Conservation (phyloP, 768 basidiomycete genomes). For the Mycena filopes region DNA sequence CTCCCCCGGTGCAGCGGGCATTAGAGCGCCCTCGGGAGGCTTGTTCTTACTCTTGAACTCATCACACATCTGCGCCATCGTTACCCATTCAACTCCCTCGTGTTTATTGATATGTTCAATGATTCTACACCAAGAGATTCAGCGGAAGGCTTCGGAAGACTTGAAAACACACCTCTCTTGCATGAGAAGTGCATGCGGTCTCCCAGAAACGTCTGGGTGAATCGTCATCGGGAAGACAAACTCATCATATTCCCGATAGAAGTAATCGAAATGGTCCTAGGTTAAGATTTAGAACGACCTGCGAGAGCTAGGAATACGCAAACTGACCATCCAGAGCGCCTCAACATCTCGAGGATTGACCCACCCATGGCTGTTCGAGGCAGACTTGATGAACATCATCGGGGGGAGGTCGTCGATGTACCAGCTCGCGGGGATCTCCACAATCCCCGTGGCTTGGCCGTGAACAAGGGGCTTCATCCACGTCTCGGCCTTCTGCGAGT, state of each 20-base stretch:
- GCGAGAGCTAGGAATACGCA: background rate
- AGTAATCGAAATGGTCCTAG: slow-evolving; percentile 23
- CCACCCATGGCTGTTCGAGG: slow-evolving; percentile 76
- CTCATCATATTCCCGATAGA: slow-evolving; percentile 64
- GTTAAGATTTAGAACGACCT: background rate
- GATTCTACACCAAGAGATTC: slow-evolving; percentile 57
- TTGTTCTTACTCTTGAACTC: slow-evolving; percentile 67
- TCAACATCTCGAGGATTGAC: slow-evolving; percentile 75
- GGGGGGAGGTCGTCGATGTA: slow-evolving; percentile 81
- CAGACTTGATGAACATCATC: slow-evolving; percentile 81
- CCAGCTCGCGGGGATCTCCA: slow-evolving; percentile 79
- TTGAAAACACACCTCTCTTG: slow-evolving; percentile 53
- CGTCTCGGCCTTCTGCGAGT: slow-evolving; percentile 60
- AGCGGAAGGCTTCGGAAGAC: background rate
- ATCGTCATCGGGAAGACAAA: slow-evolving; percentile 84
- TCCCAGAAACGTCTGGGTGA: slow-evolving; percentile 75
- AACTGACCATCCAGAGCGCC: slow-evolving; percentile 72
- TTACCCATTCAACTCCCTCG: slow-evolving; percentile 75
- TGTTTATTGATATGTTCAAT: slow-evolving; percentile 81
- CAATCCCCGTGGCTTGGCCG: slow-evolving; percentile 70
- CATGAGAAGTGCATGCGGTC: slow-evolving; percentile 80
- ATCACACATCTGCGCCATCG: slow-evolving; percentile 73
- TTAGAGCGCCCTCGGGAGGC: slow-evolving; percentile 55
- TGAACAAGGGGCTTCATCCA: slow-evolving; percentile 82
- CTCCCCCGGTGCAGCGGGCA: background rate